Conservation (phyloP, 768 basidiomycete species). For the Podaxis sp. region DNA sequence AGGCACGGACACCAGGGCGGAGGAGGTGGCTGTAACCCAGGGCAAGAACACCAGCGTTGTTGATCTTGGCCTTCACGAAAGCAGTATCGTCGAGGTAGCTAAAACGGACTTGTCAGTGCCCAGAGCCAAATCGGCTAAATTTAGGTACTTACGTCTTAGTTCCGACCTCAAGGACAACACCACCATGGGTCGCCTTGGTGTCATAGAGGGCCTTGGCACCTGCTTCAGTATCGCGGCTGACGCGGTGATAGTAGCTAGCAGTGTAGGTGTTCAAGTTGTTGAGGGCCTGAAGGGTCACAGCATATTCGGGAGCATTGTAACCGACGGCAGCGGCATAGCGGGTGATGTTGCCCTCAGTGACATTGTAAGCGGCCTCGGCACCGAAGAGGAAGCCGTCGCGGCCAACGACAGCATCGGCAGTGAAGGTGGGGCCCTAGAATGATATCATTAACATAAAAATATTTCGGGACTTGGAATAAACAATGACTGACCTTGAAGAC, state of each 20-base stretch:
- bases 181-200: constrained; percentile 81
- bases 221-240: constrained; percentile 86
- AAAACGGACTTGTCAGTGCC: background rate
- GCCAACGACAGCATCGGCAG: constrained; percentile 90
- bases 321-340: constrained; percentile 91
- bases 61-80: constrained; percentile 98
- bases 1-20: constrained; percentile 88
- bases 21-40: constrained; percentile 92
- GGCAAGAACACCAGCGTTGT: constrained; percentile 88
- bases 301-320: constrained; percentile 95
- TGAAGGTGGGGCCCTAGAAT: constrained; percentile 89
- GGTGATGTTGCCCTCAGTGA: constrained; percentile 87
- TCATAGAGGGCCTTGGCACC: constrained; percentile 97
- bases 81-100: constrained; percentile 85
- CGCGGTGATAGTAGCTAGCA: constrained; percentile 98
- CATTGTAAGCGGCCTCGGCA: constrained; percentile 95
- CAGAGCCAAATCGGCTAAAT: background rate
- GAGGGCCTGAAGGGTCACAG: constrained; percentile 90
- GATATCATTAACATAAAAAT: background rate
- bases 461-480: constrained; percentile 5
- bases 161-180: constrained; percentile 91
- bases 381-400: constrained; percentile 98
- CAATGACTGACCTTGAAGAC: constrained; percentile 75
- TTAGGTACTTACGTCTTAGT: constrained; percentile 74
- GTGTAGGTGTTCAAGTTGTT: constrained; percentile 92